Percentiles rank a stretch among this genome's conserved stretches.
These are phyloP conservation scores for Lactarius sp. DNA, from an alignment of 768 basidiomycete species.

Conservation along the genomic window DNA sequence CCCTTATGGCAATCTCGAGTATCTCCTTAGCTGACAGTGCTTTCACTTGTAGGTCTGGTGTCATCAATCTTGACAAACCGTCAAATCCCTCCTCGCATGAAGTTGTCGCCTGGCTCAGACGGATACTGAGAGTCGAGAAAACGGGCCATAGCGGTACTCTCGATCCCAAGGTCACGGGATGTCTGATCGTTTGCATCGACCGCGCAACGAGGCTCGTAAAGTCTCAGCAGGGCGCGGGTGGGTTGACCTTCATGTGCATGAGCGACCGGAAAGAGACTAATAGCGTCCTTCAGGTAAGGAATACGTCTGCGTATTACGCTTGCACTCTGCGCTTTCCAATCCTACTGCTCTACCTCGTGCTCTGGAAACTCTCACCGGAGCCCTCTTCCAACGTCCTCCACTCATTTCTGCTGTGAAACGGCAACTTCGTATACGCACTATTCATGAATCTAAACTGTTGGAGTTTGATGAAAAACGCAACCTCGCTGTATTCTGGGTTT, in stretches of 20 bases:
- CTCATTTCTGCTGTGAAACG: constrained; percentile 99
- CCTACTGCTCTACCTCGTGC: constrained; percentile 87
- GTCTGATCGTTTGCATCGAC: constrained; percentile 98
- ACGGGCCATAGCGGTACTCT: constrained; percentile 98
- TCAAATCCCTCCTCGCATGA: constrained; percentile 99
- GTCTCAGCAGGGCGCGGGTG: constrained; percentile 96
- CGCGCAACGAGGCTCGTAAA: constrained; percentile 96
- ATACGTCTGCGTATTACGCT: constrained; percentile 93
- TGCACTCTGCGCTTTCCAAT: constrained; percentile 78
- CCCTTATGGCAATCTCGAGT: background rate
- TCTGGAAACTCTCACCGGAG: constrained; percentile 94
- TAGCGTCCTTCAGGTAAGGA: constrained; percentile 68
- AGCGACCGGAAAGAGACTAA: background rate
- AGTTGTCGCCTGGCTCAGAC: constrained; percentile 96
- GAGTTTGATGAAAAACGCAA: constrained; percentile 98
- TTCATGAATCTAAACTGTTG: constrained; percentile 91
- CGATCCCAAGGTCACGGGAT: constrained; percentile 98
- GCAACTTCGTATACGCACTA: constrained; percentile 94
- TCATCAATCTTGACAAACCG: constrained; percentile 99
- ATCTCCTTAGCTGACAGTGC: background rate
- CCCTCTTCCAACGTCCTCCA: constrained; percentile 97
- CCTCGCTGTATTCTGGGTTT: constrained; percentile 96
- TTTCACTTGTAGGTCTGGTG: constrained; percentile 69
- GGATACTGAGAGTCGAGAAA: constrained; percentile 96
- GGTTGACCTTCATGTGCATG: constrained; percentile 27